phyloP scores from a whole-genome alignment of 768 basidiomycete genomes.

The Tricholoma hemisulphureum region DNA sequence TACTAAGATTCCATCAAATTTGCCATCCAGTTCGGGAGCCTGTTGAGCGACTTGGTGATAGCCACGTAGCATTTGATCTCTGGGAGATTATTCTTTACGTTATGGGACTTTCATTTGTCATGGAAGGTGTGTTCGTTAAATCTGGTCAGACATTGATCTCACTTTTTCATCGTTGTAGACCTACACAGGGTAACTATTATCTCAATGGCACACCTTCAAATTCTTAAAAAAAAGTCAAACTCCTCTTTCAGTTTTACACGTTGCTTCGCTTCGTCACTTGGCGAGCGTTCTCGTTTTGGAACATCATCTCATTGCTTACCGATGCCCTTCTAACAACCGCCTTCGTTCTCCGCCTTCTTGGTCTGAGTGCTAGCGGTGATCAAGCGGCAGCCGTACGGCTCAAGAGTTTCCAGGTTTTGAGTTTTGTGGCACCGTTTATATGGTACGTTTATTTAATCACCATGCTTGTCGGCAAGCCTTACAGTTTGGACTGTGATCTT shows the following conservation, averaged over 20 bases:
- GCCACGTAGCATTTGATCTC: slow-evolving; percentile 54
- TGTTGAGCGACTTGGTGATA: slow-evolving; percentile 63
- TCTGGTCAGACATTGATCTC: neutral
- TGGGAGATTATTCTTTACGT: slow-evolving; percentile 84
- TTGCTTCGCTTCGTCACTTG: slow-evolving; percentile 74
- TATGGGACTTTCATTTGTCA: slow-evolving; percentile 70
- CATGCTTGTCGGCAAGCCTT: neutral
- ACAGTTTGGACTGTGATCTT: neutral
- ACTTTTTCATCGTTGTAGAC: slow-evolving; percentile 33
- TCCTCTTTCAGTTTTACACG: slow-evolving; percentile 54
- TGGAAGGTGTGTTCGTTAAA: slow-evolving; percentile 65
- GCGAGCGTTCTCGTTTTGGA: slow-evolving; percentile 84
- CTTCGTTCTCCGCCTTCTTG: slow-evolving; percentile 68
- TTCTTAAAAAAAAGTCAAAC: too few relatives aligned
- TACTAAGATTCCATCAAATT: slow-evolving; percentile 1
- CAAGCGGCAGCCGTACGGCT: slow-evolving; percentile 42
- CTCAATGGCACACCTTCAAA: neutral
- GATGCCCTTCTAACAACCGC: slow-evolving; percentile 72
- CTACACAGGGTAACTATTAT: slow-evolving; percentile 47
- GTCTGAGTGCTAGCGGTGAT: slow-evolving; percentile 42
- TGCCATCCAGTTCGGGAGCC: slow-evolving; percentile 65
- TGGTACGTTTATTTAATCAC: slow-evolving; percentile 51
- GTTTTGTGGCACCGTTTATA: slow-evolving; percentile 84
- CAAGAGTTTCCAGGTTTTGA: slow-evolving; percentile 83
- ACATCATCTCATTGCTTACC: slow-evolving; percentile 64